Conservation (phyloP, 2,329 filamentous ascomycete species). For the Colletotrichum limetticola region DNA sequence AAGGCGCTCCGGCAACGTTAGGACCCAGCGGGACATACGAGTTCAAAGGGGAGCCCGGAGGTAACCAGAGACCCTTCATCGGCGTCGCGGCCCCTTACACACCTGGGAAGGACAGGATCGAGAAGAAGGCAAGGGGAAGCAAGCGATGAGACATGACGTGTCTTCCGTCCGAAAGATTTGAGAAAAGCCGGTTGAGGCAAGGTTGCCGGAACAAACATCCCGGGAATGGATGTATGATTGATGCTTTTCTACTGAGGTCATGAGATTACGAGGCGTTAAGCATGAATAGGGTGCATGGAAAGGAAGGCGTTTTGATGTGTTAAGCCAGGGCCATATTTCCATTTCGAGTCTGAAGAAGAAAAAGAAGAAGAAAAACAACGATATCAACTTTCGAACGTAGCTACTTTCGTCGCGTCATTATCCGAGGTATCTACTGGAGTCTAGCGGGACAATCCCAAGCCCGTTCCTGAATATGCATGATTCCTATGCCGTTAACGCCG, state of each 20-base stretch:
- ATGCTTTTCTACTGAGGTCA: slow-evolving; percentile 13
- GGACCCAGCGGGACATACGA: slow-evolving; percentile 60
- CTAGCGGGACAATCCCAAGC: slow-evolving; percentile 26
- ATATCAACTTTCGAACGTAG: neutral
- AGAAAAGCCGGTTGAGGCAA: neutral
- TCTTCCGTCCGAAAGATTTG: neutral
- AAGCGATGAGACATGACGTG: slow-evolving; percentile 40
- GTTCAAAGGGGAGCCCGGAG: slow-evolving; percentile 53
- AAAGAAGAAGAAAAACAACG: neutral
- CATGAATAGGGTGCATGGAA: neutral
- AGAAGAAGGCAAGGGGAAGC: slow-evolving; percentile 46
- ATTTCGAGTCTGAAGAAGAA: neutral
- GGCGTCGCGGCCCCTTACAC: slow-evolving; percentile 68
- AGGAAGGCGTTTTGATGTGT: slow-evolving; percentile 10
- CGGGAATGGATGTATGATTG: neutral
- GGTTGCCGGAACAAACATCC: neutral
- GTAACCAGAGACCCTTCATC: slow-evolving; percentile 55
- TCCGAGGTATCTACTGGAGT: slow-evolving; percentile 35
- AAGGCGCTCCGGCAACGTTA: slow-evolving; percentile 61
- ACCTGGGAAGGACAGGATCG: slow-evolving; percentile 62
- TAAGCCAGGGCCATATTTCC: neutral
- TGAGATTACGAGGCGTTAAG: slow-evolving; percentile 23
- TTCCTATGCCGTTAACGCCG: slow-evolving; percentile 30
- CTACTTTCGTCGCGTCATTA: slow-evolving; percentile 32
- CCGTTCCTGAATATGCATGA: slow-evolving; percentile 32